phyloP scores from a whole-genome alignment of 1,284 basidiomycete genomes.

The Microbotryum scabiosae region DNA sequence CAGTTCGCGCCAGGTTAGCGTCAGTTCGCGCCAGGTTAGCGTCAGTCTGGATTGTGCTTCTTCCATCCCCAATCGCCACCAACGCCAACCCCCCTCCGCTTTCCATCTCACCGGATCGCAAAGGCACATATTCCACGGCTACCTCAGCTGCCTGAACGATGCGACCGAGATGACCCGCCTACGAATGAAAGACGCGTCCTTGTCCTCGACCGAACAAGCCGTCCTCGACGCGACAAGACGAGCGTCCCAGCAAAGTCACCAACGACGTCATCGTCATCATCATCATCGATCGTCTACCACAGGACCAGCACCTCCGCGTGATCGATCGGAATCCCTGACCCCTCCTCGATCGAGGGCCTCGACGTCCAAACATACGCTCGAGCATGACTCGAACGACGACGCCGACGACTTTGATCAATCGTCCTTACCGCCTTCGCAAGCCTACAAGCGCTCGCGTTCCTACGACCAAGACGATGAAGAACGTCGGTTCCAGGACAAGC shows the following conservation, averaged over 20 bases:
- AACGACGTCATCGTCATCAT: slow-evolving; percentile 3
- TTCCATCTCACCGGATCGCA: no score
- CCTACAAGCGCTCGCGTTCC: slow-evolving; percentile 13
- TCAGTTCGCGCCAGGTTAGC: no score
- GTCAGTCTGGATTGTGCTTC: no score
- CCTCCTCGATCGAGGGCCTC: slow-evolving; percentile 11
- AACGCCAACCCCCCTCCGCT: no score
- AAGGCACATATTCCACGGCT: no score
- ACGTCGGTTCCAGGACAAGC: slow-evolving; percentile 11
- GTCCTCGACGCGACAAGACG: slow-evolving; percentile 1
- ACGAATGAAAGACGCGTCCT: slow-evolving; percentile 22
- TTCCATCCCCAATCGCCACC: no score
- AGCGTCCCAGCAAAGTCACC: slow-evolving; percentile 1
- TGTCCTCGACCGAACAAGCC: slow-evolving; percentile 11
- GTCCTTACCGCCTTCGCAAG: slow-evolving; percentile 17
- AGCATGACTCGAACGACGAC: neutral
- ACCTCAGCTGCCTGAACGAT: no score
- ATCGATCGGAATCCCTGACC: slow-evolving; percentile 16
- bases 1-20: no score
- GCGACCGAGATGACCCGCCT: slow-evolving; percentile 8
- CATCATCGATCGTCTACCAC: neutral
- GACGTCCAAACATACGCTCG: neutral
- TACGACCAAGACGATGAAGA: slow-evolving; percentile 6
- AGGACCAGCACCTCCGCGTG: neutral
- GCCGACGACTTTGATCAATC: slow-evolving; percentile 18